Conservation (phyloP, 805 yeast species). For the Yarrowia hollandica region DNA sequence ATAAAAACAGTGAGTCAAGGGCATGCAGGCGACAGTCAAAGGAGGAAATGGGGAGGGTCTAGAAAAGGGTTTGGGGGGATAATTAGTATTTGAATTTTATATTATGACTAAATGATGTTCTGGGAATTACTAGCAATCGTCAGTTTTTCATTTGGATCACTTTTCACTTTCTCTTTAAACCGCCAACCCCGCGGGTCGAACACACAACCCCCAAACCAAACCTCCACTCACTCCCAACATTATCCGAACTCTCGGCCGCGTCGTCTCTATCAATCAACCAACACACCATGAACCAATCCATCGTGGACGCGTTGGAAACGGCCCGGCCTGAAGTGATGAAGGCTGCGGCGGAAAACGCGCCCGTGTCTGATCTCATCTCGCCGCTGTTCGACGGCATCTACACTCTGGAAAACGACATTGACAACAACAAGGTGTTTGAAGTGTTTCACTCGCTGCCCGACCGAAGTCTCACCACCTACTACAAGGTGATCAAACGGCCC, state of each 20-base stretch:
- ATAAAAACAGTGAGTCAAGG: too few species aligned
- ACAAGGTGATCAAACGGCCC: conserved; percentile 75
- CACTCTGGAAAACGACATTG: conserved; percentile 37
- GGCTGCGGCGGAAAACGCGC: conserved; percentile 7
- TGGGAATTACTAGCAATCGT: too few species aligned
- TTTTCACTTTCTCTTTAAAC: too few species aligned
- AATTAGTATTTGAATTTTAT: too few species aligned
- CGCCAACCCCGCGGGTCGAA: background rate
- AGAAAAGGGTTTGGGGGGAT: too few species aligned
- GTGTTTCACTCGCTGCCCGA: conserved; percentile 75
- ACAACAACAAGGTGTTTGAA: conserved; percentile 50
- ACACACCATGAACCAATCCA: conserved; percentile 15
- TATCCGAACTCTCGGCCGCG: too few species aligned
- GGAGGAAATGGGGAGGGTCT: too few species aligned
- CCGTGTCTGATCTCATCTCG: conserved; percentile 28
- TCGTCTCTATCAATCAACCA: too few species aligned
- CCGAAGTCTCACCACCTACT: conserved; percentile 73
- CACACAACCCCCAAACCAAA: background rate
- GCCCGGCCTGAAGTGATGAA: conserved; percentile 13
- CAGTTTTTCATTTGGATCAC: too few species aligned
- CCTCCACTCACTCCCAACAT: background rate
- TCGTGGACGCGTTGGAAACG: conserved; percentile 26
- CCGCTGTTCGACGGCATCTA: conserved; percentile 41
- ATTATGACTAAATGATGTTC: background rate
- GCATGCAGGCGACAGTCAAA: too few species aligned